phyloP scores from a whole-genome alignment of 306 rosid species.

The Glycine soja region DNA sequence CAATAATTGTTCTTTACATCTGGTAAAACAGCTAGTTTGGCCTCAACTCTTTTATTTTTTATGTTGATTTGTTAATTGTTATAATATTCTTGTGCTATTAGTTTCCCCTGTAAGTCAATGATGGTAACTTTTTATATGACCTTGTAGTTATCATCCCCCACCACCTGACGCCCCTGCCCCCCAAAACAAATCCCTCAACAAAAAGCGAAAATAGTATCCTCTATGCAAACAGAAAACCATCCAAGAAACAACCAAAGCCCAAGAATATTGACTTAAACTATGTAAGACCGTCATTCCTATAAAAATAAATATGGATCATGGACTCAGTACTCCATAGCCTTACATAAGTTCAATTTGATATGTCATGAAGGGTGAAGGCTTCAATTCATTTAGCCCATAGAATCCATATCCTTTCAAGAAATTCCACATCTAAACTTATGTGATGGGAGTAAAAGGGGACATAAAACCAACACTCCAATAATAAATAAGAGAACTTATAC shows the following conservation, averaged over 20 bases:
- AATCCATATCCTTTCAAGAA: conserved; percentile 26
- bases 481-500: not conserved
- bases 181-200: not conserved
- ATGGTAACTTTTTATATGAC: conserved; percentile 65
- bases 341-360: conserved; percentile 16
- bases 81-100: conserved; percentile 39
- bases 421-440: conserved; percentile 12
- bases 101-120: conserved; percentile 40
- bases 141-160: conserved; percentile 38
- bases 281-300: conserved; percentile 1
- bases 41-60: not conserved
- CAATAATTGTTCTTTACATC: conserved; percentile 24
- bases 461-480: not conserved
- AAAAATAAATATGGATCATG: conserved; percentile 15
- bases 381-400: conserved; percentile 13
- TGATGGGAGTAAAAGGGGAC: not conserved
- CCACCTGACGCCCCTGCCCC: not conserved
- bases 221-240: not conserved
- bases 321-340: not conserved
- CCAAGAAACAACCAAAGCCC: too few species aligned
- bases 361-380: not conserved
- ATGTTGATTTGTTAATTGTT: conserved; percentile 20
- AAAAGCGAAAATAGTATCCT: not conserved
- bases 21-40: conserved; percentile 27
- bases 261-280: not conserved